Base-by-base conservation (phyloP, 306 rosid genomes). In the Castanospermum australe region DNA sequence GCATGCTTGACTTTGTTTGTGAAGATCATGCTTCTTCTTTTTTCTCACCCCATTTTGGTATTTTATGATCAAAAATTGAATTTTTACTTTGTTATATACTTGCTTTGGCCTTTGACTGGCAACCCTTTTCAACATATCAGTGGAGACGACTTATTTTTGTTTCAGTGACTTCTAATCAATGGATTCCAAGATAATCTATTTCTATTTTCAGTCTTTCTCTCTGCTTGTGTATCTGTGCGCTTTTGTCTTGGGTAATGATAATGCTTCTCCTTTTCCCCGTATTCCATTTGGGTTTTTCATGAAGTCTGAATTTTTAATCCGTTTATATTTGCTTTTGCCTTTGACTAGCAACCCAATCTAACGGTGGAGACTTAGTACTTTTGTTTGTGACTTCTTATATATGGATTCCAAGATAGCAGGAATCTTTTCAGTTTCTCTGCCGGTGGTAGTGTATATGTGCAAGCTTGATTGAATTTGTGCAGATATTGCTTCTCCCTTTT, bases 1-100 rank as follows among this genome's bases (percentile, higher is more conserved):
- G 13, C 76, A 66, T 77, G 47, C 11, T 51, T 76, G 67, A 39
- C 67, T 75, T 76, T 68, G 10, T 6, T 50, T 8, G 56, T 42
- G 33, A 51, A 76, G 71, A 76, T 82, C 28, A 51, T 28, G 39
- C 50, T 48, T 39, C 59, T 70, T 21, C 3, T 14, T 74, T 21
- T 2, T 7, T 3, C 38, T 13, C 47, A 50, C 24, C 21, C n/a
- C 25, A 62, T 61, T n/a, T 78, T 51, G 17, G 5, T 50, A 1
- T 11, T 42, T 38, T 59, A 65, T 21, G 63, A 25, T 82, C 44
- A 13, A 75, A 69, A 70, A 36, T 5, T 72, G 45, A 48, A 13
- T 35, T 73, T 73, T 73, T 8, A 50, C 30, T 5, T 30, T 12
- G 7, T 25, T 70, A 33, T 30, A 15, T 42, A 11, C 47, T 60